Base-by-base conservation (phyloP, 2,329 filamentous ascomycete genomes). In the Davidsoniella eucalypti region DNA sequence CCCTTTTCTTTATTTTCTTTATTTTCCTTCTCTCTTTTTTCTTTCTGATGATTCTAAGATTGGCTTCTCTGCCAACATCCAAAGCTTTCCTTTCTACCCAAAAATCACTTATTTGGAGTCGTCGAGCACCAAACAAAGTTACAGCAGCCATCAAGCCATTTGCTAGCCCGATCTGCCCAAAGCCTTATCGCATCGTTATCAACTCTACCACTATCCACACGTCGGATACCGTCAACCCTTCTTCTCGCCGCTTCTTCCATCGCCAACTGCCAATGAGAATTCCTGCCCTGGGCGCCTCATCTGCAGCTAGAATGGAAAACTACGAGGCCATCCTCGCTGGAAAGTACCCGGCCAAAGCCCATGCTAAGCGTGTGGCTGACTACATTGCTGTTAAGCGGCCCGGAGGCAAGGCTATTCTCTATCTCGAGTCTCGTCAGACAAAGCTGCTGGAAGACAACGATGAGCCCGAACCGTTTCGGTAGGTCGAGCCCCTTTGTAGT, bases 361-460 rank as follows among this genome's bases (percentile, higher is more conserved):
- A 98, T 65, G 87, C 84, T 53, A 76, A 76, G 58, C 80, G 82
- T 54, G 88, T 96, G n/a, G 84, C 81, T 52, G 77, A 86, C 53
- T 82, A 81, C 63, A 80, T 96, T 55, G 73, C 75, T 50, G 69
- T 75, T 54, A 78, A 84, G 61, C 68, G 79, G 39, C 77, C 82
- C 29, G 71, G 76, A 55, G 71, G 71, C 51, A 61, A 59, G 29
- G 88, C 87, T 44, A 72, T 90, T 16, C 73, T 98, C 52, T 98
- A 95, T 62, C 72, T 96, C 43, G 90, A 96, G 69, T 84, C 81
- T 49, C 84, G 88, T 61, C 78, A 82, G 64, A 86, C 81, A 55
- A 80, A 76, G 61, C 71, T 94, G 64, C 76, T 85, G 44, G 90
- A 96, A 66, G 90, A 98, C 64, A 90, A 86, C 61, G 92, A 96